These are phyloP conservation scores for Mortierella antarctica DNA, from an alignment of 192 early-diverging fungal genomes.

Conservation along the genomic window DNA sequence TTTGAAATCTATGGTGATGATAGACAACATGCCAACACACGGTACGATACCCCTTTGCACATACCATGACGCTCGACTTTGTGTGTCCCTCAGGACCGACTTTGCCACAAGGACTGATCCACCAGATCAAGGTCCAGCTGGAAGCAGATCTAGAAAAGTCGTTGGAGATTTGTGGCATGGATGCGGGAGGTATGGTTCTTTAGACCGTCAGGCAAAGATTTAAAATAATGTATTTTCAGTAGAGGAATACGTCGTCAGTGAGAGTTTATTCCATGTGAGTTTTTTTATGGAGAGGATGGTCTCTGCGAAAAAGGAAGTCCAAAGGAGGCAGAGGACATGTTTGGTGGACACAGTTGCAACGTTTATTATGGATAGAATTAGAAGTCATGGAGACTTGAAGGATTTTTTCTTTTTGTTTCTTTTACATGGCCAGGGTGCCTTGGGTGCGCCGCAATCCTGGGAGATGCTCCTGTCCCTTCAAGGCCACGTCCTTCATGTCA, in stretches of 20 bases:
- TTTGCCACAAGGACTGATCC: conserved; percentile 6
- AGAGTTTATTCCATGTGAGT: too few relatives aligned
- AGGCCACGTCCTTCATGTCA: conserved; percentile 3
- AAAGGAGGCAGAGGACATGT: too few relatives aligned
- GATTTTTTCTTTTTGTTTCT: background rate
- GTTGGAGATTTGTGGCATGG: conserved; percentile 28
- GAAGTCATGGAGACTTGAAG: background rate
- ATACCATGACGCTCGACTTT: conserved; percentile 27
- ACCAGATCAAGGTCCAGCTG: conserved; percentile 21
- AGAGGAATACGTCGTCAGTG: too few relatives aligned
- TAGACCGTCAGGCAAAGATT: background rate
- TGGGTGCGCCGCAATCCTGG: conserved; percentile 34
- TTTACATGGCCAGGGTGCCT: conserved; percentile 41
- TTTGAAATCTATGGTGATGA: background rate
- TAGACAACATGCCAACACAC: conserved; percentile 26
- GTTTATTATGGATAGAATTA: background rate
- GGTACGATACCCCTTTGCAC: conserved; percentile 2
- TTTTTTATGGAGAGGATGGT: too few relatives aligned
- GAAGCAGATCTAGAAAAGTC: conserved; percentile 14
- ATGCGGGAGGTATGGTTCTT: conserved; percentile 15
- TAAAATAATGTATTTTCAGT: too few relatives aligned
- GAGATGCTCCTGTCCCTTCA: background rate
- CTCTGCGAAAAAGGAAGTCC: too few relatives aligned
- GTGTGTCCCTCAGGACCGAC: conserved; percentile 14
- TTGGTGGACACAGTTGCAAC: too few relatives aligned